Evolutionary conservation across 2,329 filamentous ascomycete genomes (phyloP).

Genomic region (Fusarium pseudograminearum): DNA sequence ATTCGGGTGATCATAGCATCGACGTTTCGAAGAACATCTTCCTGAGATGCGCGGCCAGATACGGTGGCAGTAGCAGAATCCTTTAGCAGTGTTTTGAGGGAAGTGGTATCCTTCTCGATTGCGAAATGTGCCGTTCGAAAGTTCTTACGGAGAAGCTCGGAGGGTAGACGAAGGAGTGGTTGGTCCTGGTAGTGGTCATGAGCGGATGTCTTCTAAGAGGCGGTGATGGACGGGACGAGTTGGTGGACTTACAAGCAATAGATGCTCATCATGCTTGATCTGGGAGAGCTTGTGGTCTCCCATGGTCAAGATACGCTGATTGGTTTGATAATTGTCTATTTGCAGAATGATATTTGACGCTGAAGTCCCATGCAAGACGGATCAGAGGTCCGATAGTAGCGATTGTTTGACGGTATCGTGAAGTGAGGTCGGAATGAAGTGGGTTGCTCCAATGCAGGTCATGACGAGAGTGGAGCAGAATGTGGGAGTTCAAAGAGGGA

Average conservation of each 20-base stretch:
- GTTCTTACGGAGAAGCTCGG: slow-evolving; percentile 93
- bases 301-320: slow-evolving; percentile 57
- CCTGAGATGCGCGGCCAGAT: slow-evolving; percentile 69
- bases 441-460: slow-evolving; percentile 19
- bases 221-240: slow-evolving; percentile 12
- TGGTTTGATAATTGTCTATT: neutral
- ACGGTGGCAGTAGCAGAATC: slow-evolving; percentile 76
- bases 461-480: slow-evolving; percentile 20
- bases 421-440: slow-evolving; percentile 26
- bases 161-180: slow-evolving; percentile 90
- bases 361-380: neutral
- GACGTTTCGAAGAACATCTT: slow-evolving; percentile 81
- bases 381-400: slow-evolving; percentile 15
- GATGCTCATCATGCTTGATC: slow-evolving; percentile 79
- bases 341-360: neutral
- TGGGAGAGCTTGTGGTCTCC: slow-evolving; percentile 72
- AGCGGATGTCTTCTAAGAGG: slow-evolving; percentile 5
- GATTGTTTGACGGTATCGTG: slow-evolving; percentile 43
- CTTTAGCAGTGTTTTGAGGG: slow-evolving; percentile 70
- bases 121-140: slow-evolving; percentile 86
- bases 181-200: slow-evolving; percentile 75
- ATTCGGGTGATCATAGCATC: slow-evolving; percentile 88
- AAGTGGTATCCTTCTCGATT: slow-evolving; percentile 77
- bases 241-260: slow-evolving; percentile 71
- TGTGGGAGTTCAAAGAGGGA: neutral